Evolutionary conservation across 108 stramenopile genomes (phyloP), one percentile per base, ranked within the genome.

Genomic region (Fragilaria crotonensis): DNA sequence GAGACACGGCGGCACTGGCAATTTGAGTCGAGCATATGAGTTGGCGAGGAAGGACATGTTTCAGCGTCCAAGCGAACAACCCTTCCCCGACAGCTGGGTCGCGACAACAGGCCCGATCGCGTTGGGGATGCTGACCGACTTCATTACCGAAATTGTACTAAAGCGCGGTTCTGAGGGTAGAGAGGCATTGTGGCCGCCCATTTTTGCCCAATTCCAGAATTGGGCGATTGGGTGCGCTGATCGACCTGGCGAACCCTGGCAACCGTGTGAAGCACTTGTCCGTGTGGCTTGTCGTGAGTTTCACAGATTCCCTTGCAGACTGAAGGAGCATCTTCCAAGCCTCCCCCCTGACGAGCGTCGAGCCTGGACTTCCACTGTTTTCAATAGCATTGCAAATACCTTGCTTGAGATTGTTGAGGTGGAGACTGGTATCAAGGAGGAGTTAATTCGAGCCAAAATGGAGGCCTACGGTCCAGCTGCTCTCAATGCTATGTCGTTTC

Each of bases 21-120:
- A 89, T 68, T 60, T 94, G 36, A 78, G 84, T 46, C 65, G 77
- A 58, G 90, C 84, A 36, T 75, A 83, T 57, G 73, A 66, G 29
- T 70, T 87, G 47, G 72, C 80, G 17, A 83, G 83, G 52, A 85
- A 83, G 57, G 78, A 57, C 48, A 22, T 47, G 9, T 22, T 59
- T 41, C 46, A 55, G 36, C 48, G 36, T 4, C 49, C 57, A 5
- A 51, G 22, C 20, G 83, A 77, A 32, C 82, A 92, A 59, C 87
- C 87, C 31, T 89, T 93, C 48, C 91, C 90, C 0, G 80, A 86
- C 46, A 92, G 90, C 52, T 93, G 91, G 91, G 81, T 93, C 56
- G 85, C 87, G 20, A 85, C 91, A 56, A 87, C 91, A 27, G 87
- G 84, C 48, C 77, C 87, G 2, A 67, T 84, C 19, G 87, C 85